Evolutionary conservation across 1,284 basidiomycete genomes (phyloP).

Genomic region (Anthracocystis walkeri): DNA sequence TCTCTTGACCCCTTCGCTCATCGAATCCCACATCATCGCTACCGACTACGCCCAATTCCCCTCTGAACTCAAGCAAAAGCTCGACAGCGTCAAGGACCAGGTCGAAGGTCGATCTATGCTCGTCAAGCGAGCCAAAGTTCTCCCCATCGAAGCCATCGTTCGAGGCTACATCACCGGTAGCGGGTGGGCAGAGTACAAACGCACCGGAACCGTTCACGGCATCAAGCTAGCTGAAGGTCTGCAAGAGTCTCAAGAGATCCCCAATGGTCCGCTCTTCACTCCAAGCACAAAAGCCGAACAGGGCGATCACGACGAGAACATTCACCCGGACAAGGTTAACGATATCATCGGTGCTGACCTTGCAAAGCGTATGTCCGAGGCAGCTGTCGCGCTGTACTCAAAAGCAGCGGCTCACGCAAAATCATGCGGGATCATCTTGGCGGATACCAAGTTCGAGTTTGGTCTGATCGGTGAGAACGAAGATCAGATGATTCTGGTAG

Average conservation of each 20-base stretch:
- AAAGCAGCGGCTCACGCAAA: conserved; percentile 83
- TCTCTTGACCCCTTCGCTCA: conserved; percentile 72
- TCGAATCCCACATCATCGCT: conserved; percentile 65
- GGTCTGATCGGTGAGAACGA: conserved; percentile 73
- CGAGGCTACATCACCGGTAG: conserved; percentile 97
- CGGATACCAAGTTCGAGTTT: conserved; percentile 93
- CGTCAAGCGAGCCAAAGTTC: conserved; percentile 86
- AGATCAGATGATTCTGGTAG: conserved; percentile 82
- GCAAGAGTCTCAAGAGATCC: conserved; percentile 80
- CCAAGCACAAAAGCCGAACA: conserved; percentile 97
- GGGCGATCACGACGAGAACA: conserved; percentile 96
- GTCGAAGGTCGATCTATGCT: conserved; percentile 90
- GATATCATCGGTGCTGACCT: conserved; percentile 71
- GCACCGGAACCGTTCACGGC: conserved; percentile 87
- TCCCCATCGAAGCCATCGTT: conserved; percentile 97
- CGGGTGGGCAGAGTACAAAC: conserved; percentile 94
- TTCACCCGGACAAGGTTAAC: conserved; percentile 81
- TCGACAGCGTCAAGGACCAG: conserved; percentile 70
- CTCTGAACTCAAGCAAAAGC: conserved; percentile 40
- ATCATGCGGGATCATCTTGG: conserved; percentile 87
- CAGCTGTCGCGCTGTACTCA: conserved; percentile 79
- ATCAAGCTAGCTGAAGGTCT: conserved; percentile 81
- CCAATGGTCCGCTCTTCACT: conserved; percentile 81
- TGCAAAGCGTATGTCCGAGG: conserved; percentile 75
- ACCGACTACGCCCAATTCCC: conserved; percentile 60